Conservation (phyloP, 371 early-diverging fungal species). For the Zychaea mexicana region DNA sequence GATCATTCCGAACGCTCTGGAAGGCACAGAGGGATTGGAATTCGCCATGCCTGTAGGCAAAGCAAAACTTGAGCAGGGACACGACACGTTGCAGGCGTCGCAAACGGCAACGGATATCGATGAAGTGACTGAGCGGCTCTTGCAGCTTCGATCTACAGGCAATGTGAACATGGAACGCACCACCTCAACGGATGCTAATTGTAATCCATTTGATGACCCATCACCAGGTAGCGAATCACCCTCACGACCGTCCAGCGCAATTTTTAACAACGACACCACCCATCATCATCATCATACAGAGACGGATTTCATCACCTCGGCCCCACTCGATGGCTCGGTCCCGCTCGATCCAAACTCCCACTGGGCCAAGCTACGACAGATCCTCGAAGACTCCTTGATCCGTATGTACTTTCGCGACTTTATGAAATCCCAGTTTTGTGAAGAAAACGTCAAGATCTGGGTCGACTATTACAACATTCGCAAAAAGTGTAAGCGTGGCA, state of each 20-base stretch:
- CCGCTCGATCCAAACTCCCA: slow-evolving; percentile 14
- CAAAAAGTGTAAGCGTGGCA: slow-evolving; percentile 32
- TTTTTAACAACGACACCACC: not conserved
- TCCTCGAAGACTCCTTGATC: slow-evolving; percentile 57
- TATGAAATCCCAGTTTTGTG: slow-evolving; percentile 58
- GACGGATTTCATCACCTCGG: slow-evolving; percentile 16
- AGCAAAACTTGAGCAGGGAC: too few relatives aligned
- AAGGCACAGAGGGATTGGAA: not conserved
- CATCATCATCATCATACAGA: not conserved
- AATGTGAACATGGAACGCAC: not conserved
- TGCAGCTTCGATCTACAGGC: slow-evolving; percentile 16
- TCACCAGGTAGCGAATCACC: slow-evolving; percentile 2
- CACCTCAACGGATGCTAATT: not conserved
- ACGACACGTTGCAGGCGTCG: too few relatives aligned
- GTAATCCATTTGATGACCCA: slow-evolving; percentile 2
- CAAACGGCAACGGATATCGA: slow-evolving; percentile 6
- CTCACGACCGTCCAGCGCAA: slow-evolving; percentile 14
- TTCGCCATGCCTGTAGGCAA: slow-evolving; percentile 1
- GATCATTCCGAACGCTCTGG: not conserved
- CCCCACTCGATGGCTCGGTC: slow-evolving; percentile 6
- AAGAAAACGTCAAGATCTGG: slow-evolving; percentile 65
- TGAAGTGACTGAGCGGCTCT: slow-evolving; percentile 13
- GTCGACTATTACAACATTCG: slow-evolving; percentile 49
- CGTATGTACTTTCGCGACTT: slow-evolving; percentile 67
- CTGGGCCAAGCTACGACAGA: slow-evolving; percentile 48